These are phyloP conservation scores for Suhomyces emberorum DNA, from an alignment of 805 yeast species.

Conservation along the genomic window DNA sequence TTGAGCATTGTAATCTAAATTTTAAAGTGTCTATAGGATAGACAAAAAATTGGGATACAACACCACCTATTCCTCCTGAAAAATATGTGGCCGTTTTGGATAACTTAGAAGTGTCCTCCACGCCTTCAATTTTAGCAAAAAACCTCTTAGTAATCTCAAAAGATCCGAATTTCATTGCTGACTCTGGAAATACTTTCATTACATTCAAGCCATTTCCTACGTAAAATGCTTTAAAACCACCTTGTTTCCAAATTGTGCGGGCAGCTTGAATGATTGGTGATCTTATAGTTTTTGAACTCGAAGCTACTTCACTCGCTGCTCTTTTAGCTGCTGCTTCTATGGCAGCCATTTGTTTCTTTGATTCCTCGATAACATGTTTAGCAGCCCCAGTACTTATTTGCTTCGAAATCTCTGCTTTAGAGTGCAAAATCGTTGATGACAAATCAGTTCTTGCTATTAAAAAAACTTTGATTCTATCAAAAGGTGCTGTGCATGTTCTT, in stretches of 20 bases:
- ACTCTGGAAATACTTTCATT: conserved; percentile 93
- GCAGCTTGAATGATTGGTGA: conserved; percentile 83
- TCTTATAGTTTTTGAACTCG: conserved; percentile 47
- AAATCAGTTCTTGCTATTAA: conserved; percentile 87
- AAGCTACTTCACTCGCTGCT: conserved; percentile 29
- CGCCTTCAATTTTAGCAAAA: conserved; percentile 74
- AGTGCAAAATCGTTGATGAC: conserved; percentile 63
- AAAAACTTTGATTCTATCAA: conserved; percentile 91
- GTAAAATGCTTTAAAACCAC: conserved; percentile 84
- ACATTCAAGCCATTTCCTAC: conserved; percentile 94
- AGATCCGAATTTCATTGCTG: conserved; percentile 95
- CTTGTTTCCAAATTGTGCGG: conserved; percentile 75
- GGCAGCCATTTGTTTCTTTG: conserved; percentile 26
- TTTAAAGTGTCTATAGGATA: conserved; percentile 95
- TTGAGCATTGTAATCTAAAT: conserved; percentile 90
- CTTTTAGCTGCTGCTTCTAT: conserved; percentile 24
- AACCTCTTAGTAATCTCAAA: conserved; percentile 82
- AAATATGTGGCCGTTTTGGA: conserved; percentile 78
- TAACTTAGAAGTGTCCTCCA: conserved; percentile 61
- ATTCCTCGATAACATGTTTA: conserved; percentile 33
- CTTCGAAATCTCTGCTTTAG: conserved; percentile 43
- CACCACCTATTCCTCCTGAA: conserved; percentile 97
- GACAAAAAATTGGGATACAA: conserved; percentile 84
- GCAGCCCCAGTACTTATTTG: conserved; percentile 36
- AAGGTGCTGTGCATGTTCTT: conserved; percentile 95